phyloP scores from a whole-genome alignment of 2,329 filamentous ascomycete genomes.

The Cercospora citrullina region DNA sequence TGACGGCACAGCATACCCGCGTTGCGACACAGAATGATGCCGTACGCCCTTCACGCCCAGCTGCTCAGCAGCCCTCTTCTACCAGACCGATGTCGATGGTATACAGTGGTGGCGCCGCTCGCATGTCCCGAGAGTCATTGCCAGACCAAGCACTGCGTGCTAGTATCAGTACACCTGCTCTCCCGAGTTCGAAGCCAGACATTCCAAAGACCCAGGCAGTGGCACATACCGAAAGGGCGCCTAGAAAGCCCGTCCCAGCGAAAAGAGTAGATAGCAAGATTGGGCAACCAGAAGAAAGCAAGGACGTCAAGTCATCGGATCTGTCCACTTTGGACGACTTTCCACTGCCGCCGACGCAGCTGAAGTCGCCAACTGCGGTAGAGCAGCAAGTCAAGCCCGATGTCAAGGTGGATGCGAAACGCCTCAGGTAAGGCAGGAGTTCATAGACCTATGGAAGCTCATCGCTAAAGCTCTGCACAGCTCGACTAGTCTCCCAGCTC shows the following conservation, averaged over 20 bases:
- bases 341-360: neutral
- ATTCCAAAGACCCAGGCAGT: neutral
- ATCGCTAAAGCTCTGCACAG: neutral
- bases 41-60: neutral
- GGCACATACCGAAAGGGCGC: neutral
- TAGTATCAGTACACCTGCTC: neutral
- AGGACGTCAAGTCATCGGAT: neutral
- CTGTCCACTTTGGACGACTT: neutral
- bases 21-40: neutral
- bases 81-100: neutral
- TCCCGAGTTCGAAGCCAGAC: neutral
- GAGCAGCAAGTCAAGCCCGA: neutral
- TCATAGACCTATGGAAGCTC: no score
- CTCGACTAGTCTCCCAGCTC: neutral
- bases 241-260: neutral
- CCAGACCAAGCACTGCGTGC: neutral
- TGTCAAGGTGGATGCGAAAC: neutral
- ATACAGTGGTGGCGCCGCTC: neutral
- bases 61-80: neutral
- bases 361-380: neutral
- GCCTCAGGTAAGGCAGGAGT: neutral
- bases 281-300: neutral
- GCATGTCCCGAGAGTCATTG: neutral
- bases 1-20: neutral
- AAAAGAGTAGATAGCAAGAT: constrained; percentile 3